phyloP scores from a whole-genome alignment of 352 stramenopile species.

The Globisporangium ultimum region DNA sequence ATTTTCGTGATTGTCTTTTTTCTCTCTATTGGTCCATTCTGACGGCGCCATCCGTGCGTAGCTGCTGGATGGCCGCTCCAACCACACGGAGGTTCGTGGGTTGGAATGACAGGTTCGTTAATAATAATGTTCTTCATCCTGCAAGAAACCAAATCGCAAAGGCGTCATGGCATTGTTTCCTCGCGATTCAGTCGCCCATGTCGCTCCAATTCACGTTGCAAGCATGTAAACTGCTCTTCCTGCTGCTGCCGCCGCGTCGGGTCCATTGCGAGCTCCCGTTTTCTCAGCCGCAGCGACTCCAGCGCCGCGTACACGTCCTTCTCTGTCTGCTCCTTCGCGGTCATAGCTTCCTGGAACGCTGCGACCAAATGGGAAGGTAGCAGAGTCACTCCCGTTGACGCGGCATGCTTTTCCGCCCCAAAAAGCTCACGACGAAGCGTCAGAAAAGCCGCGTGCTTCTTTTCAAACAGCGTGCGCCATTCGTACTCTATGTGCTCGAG shows the following conservation, averaged over 20 bases:
- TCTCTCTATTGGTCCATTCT: too few relatives aligned
- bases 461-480: constrained; percentile 5
- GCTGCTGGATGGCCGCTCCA: too few relatives aligned
- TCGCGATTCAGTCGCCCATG: constrained; percentile 21
- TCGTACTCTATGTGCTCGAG: constrained; percentile 6
- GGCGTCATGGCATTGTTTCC: too few relatives aligned
- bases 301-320: constrained; percentile 9
- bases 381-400: constrained; percentile 84
- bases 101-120: too few relatives aligned
- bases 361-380: constrained; percentile 81
- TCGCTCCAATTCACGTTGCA: constrained; percentile 39
- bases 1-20: too few relatives aligned
- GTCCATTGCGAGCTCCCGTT: constrained; percentile 12
- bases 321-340: constrained; percentile 9
- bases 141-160: too few relatives aligned
- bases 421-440: constrained; percentile 12
- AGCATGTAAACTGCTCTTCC: constrained; percentile 1
- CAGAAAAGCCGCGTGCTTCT: not conserved
- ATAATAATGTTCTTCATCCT: too few relatives aligned
- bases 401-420: not conserved
- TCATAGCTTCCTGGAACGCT: constrained; percentile 29
- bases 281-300: constrained; percentile 13
- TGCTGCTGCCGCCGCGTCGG: constrained; percentile 9
- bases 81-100: too few relatives aligned
- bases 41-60: too few relatives aligned